Conservation (phyloP, 2,329 filamentous ascomycete genomes). For the Paracorniculantispora psalliotae region DNA sequence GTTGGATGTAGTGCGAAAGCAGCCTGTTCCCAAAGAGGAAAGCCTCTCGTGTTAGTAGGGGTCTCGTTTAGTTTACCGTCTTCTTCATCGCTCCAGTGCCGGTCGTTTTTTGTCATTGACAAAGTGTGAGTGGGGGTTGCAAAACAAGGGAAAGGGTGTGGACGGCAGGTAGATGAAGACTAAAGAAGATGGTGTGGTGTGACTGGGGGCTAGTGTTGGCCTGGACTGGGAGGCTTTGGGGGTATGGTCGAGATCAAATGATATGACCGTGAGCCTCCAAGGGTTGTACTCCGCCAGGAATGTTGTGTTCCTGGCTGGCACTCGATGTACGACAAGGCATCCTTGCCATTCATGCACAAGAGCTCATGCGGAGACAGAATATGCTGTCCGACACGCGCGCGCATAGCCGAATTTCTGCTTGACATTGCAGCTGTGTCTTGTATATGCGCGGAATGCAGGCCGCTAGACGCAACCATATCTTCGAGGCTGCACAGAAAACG, state of each 20-base stretch:
- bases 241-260: neutral
- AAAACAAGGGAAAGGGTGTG: neutral
- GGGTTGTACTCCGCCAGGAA: neutral
- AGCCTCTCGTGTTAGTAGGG: constrained; percentile 17
- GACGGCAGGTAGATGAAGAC: neutral
- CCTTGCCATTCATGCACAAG: neutral
- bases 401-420: neutral
- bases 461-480: neutral
- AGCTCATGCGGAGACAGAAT: neutral
- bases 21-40: constrained; percentile 40
- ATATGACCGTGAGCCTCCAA: neutral
- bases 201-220: neutral
- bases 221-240: neutral
- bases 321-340: neutral
- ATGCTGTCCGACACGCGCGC: neutral
- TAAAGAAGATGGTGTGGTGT: neutral
- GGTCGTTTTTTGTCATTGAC: constrained; percentile 3
- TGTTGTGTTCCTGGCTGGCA: neutral
- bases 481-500: neutral
- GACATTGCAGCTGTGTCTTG: neutral
- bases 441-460: neutral
- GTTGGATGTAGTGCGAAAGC: constrained; percentile 53
- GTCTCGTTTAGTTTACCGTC: constrained; percentile 5
- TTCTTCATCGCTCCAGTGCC: neutral
- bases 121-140: neutral